Evolutionary conservation across 495 filamentous ascomycete species (phyloP).

Genomic region (Mytilinidion resinicola): DNA sequence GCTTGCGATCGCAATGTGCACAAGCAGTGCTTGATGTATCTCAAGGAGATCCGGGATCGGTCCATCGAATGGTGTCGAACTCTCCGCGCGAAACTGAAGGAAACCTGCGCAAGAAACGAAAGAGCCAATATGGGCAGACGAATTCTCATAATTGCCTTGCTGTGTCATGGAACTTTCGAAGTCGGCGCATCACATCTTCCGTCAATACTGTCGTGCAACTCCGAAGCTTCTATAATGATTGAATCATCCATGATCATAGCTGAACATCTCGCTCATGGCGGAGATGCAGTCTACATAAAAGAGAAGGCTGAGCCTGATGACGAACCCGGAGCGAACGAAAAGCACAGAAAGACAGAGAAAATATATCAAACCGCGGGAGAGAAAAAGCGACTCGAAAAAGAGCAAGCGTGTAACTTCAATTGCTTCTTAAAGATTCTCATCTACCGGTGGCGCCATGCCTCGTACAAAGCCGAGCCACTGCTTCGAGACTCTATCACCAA

Average conservation of each 20-base stretch:
- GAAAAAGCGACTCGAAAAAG: too few relatives aligned
- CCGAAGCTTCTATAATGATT: not conserved
- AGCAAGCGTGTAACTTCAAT: too few relatives aligned
- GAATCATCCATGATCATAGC: not conserved
- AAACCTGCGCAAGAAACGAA: not conserved
- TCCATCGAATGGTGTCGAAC: slow-evolving; percentile 3
- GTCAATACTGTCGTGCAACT: not conserved
- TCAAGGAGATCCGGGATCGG: not conserved
- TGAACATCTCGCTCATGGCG: too few relatives aligned
- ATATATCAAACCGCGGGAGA: too few relatives aligned
- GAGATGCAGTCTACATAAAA: not conserved
- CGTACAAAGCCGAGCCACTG: not conserved
- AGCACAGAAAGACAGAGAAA: too few relatives aligned
- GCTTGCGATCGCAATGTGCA: not conserved
- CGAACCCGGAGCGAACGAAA: too few relatives aligned
- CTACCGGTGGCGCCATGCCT: not conserved
- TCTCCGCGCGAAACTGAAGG: not conserved
- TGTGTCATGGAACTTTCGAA: not conserved
- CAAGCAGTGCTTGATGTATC: slow-evolving; percentile 2
- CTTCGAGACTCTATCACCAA: not conserved
- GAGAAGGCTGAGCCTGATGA: not conserved
- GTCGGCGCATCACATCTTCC: not conserved
- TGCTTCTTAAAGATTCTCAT: not conserved
- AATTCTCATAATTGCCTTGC: not conserved
- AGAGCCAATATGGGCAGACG: not conserved